These are phyloP conservation scores for Xylaria sp. DNA, from an alignment of 2,329 filamentous ascomycete species.

Conservation along the genomic window DNA sequence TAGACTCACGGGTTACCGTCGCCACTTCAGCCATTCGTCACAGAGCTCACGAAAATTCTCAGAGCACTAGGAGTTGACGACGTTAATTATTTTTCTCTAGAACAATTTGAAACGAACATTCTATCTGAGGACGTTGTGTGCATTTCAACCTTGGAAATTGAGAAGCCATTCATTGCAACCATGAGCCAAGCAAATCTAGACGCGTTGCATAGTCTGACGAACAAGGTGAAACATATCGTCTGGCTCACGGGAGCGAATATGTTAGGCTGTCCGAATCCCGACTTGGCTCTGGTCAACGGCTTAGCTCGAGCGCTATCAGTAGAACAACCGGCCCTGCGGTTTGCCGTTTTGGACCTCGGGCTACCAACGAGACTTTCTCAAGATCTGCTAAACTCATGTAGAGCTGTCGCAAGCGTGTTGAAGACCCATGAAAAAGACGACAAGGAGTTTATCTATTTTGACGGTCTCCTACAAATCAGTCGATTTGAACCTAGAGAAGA, in stretches of 20 bases:
- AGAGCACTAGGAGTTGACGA: too few species aligned
- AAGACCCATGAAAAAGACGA: background rate
- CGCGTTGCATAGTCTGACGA: background rate
- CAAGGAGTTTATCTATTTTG: background rate
- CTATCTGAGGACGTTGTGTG: too few species aligned
- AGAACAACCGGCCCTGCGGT: slow-evolving; percentile 28
- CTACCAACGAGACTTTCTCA: background rate
- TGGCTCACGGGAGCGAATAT: slow-evolving; percentile 22
- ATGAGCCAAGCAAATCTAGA: slow-evolving; percentile 3
- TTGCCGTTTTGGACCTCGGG: slow-evolving; percentile 29
- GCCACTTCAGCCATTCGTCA: too few species aligned
- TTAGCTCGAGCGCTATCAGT: slow-evolving; percentile 27
- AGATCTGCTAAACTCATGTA: background rate
- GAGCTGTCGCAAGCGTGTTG: too few species aligned
- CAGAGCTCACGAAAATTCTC: too few species aligned
- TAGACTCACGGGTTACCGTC: too few species aligned
- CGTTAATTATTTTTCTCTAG: too few species aligned
- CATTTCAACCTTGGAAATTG: slow-evolving; percentile 7
- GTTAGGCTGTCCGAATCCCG: slow-evolving; percentile 8
- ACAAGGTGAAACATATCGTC: background rate
- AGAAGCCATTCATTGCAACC: slow-evolving; percentile 1
- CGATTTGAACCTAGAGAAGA: background rate
- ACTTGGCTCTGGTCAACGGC: slow-evolving; percentile 21
- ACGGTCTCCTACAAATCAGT: slow-evolving; percentile 1
- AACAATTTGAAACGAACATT: too few species aligned